Evolutionary conservation across 208 protist genomes (phyloP), one percentile per base, ranked within the genome.

Genomic region (Trypanosoma platydactyli): DNA sequence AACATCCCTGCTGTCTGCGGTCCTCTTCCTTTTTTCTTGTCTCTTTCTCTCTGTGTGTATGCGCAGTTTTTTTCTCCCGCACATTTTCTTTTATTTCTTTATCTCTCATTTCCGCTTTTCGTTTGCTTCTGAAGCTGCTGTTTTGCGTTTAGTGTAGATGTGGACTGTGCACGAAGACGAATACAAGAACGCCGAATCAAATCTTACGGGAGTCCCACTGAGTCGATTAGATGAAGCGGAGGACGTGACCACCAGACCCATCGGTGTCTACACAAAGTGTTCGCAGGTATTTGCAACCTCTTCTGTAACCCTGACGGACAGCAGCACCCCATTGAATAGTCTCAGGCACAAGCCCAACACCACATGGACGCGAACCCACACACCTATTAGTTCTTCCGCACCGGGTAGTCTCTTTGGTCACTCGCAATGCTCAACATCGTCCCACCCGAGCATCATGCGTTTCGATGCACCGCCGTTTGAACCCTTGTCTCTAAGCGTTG

Each of bases 81-180:
- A 16, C 27, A 3, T 62, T 52, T 50, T 52, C 29, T 62, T 50
- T 52, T 41, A 52, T n/a, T 64, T 41, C 3, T 49, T 49, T 62
- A 5, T 50, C 59, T 41, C 50, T 27, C 25, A 45, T 63, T 69
- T 22, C 33, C 33, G 33, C 33, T 27, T 27, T 42, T 66, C 65
- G 54, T 61, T 35, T 54, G 41, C 67, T 38, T 50, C 53, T 33
- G 27, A 80, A 84, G 80, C 78, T 87, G 20, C 91, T 82, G 77
- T 77, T 62, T 78, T 88, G 40, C 81, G 86, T 38, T 55, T 83
- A 88, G 71, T 78, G 46, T 53, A 64, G 50, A 73, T 88, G 54
- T 95, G 86, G 89, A 92, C 86, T 50, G 89, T 95, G 51, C 89
- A 92, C 56, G 86, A 95, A 49, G 84, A 95, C 53, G 86, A 91